Evolutionary conservation across 2,329 filamentous ascomycete genomes (phyloP).

Genomic region (Claviceps maximensis): DNA sequence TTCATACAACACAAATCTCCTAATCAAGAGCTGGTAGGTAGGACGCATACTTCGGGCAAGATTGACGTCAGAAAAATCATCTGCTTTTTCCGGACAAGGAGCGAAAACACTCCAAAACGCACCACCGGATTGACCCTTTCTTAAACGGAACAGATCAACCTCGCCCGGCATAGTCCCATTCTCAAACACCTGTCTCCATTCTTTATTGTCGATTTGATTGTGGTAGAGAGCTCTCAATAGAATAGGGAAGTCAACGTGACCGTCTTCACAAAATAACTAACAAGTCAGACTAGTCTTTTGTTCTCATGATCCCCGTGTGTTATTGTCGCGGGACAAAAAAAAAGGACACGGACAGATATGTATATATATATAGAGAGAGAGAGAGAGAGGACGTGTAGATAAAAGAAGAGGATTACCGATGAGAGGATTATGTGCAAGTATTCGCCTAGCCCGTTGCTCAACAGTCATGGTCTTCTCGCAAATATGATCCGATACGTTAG

Average conservation of each 20-base stretch:
- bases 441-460: conserved; percentile 31
- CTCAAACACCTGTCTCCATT: conserved; percentile 64
- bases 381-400: too few relatives aligned
- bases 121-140: conserved; percentile 59
- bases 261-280: conserved; percentile 42
- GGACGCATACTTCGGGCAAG: conserved; percentile 47
- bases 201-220: conserved; percentile 64
- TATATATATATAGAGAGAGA: not conserved
- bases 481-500: conserved; percentile 11
- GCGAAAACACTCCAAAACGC: conserved; percentile 90
- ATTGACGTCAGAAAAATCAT: conserved; percentile 60
- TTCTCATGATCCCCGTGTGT: too few relatives aligned
- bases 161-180: conserved; percentile 54
- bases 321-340: too few relatives aligned
- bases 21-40: conserved; percentile 12
- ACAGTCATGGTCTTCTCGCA: conserved; percentile 20
- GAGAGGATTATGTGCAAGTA: conserved; percentile 33
- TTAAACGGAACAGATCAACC: conserved; percentile 67
- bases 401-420: conserved; percentile 26
- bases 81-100: conserved; percentile 58
- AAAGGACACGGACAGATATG: too few relatives aligned
- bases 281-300: not conserved
- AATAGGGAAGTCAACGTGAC: conserved; percentile 79
- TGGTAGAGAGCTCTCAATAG: conserved; percentile 51
- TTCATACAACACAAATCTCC: not conserved